Evolutionary conservation across 1,284 basidiomycete species (phyloP), one percentile per base, ranked within the genome.

Genomic region (Austroboletus niveus): DNA sequence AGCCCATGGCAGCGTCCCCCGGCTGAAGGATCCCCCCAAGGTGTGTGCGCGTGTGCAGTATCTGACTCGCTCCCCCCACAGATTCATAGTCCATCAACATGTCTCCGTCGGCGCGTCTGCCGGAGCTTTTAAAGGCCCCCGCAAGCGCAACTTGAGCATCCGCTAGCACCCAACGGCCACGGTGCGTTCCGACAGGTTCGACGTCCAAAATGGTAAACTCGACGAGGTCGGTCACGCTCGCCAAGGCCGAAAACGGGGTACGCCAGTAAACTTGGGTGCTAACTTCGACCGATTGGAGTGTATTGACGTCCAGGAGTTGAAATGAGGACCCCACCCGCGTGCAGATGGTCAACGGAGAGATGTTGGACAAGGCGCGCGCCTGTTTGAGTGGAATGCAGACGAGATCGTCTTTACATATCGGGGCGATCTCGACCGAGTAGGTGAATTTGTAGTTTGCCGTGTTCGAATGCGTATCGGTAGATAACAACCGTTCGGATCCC

Each of bases 381-480:
- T 89, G 84, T 64, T 90, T 90, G 20, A 75, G 73, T 4, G 95
- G 93, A 38, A 99, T 77, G 68, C 91, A 94, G 34, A 98, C 89
- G 38, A 99, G 82, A 69, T 99, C 96, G 69, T 99, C 96, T 72
- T 98, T 98, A 77, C 96, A 99, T 55, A 99, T 84, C 0, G 96
- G 94, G 7, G 90, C 85, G 62, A 99, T 97, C 73, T 99, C 96
- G 61, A 98, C 92, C 17, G 94, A 97, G 78, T 95, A 99, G 5
- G 94, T 95, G 72, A 93, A 96, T 73, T 98, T 99, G 81, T 93
- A 98, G 74, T 94, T 98, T 39, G 94, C 90, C 1, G 94, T 97
- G 58, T 84, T 85, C 39, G 88, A 85, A 70, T 99, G 96, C 1
- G 91, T 94, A 68, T 99, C 96, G 42, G 87, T 80, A 15, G 94